Percentiles rank a stretch among this genome's conserved stretches.
Conservation (phyloP, 2,329 filamentous ascomycete species). For the Pestalotiopsis sp. region DNA sequence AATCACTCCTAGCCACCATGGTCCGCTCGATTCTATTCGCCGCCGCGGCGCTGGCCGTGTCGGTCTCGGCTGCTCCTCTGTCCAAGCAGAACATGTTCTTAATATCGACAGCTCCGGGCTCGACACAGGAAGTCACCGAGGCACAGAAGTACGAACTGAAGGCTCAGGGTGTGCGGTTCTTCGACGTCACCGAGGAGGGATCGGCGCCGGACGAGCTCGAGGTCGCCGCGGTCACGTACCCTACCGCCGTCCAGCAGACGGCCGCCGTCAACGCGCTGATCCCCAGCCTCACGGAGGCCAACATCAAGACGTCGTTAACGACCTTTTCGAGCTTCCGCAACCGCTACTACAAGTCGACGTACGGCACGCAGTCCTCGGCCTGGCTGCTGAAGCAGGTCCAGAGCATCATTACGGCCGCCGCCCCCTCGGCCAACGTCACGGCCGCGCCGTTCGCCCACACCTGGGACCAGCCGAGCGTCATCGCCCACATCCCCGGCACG, state of each 20-base stretch:
- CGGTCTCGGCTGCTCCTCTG: slow-evolving; percentile 21
- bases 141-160: slow-evolving; percentile 75
- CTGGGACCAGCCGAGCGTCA: slow-evolving; percentile 77
- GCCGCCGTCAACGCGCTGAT: slow-evolving; percentile 60
- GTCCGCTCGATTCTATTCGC: slow-evolving; percentile 20
- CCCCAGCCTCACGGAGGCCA: slow-evolving; percentile 60
- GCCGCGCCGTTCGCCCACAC: slow-evolving; percentile 69
- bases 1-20: slow-evolving; percentile 15
- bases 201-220: slow-evolving; percentile 33
- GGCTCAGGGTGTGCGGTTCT: slow-evolving; percentile 73
- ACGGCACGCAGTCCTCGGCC: slow-evolving; percentile 71
- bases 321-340: slow-evolving; percentile 69
- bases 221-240: slow-evolving; percentile 53
- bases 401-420: slow-evolving; percentile 60
- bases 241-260: slow-evolving; percentile 58
- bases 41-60: slow-evolving; percentile 25
- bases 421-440: slow-evolving; percentile 57
- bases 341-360: slow-evolving; percentile 66
- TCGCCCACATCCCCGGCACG: slow-evolving; percentile 76
- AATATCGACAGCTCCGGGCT: slow-evolving; percentile 67
- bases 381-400: slow-evolving; percentile 73
- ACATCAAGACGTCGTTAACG: slow-evolving; percentile 68
- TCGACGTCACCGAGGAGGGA: slow-evolving; percentile 72
- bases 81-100: slow-evolving; percentile 22
- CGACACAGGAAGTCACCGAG: slow-evolving; percentile 71